Conservation (phyloP, 306 rosid genomes). For the Trifolium dubium region DNA sequence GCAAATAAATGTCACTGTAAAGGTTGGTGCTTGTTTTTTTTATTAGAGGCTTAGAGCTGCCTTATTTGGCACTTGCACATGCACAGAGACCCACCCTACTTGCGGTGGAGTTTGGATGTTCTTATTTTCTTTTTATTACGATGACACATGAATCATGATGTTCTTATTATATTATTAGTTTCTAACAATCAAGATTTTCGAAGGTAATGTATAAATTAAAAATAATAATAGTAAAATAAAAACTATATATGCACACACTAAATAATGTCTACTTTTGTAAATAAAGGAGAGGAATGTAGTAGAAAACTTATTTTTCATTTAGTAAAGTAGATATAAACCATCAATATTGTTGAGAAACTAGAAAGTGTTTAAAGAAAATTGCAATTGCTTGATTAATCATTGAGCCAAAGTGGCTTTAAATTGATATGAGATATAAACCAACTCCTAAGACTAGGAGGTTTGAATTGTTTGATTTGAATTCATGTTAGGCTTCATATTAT, state of each 20-base stretch:
- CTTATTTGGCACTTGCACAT: background rate
- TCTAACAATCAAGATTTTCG: background rate
- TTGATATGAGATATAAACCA: no score
- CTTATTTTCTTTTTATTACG: background rate
- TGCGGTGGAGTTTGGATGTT: constrained; percentile 4
- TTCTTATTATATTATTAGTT: background rate
- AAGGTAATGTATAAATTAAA: no score
- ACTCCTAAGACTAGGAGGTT: no score
- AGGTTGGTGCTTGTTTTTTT: background rate
- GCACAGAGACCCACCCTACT: background rate
- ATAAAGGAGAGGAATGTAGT: no score
- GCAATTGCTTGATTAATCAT: no score
- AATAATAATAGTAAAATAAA: no score
- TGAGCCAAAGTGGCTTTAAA: no score
- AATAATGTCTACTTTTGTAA: background rate
- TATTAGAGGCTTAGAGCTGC: constrained; percentile 10
- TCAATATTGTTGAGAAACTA: background rate
- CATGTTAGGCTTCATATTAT: no score
- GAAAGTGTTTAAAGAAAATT: no score
- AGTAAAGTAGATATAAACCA: background rate
- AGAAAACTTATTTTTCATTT: background rate
- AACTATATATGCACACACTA: no score
- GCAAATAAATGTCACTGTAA: background rate
- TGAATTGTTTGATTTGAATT: no score
- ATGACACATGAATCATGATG: background rate